These are phyloP conservation scores for Dipodascus geniculatus DNA, from an alignment of 805 yeast species.

Conservation along the genomic window DNA sequence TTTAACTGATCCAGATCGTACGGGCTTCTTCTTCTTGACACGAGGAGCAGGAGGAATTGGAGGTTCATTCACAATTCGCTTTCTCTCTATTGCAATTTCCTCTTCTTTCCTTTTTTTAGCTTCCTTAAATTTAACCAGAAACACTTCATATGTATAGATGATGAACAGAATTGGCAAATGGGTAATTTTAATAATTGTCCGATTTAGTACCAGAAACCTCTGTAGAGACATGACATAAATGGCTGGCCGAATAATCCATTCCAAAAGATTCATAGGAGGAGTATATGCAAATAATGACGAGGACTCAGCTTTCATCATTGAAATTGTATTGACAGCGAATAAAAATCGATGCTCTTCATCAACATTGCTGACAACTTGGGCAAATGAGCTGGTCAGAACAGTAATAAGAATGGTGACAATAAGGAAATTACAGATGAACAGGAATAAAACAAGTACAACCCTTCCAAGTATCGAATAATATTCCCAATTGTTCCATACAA, in stretches of 20 bases:
- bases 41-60: constrained; percentile 1
- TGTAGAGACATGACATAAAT: constrained; percentile 22
- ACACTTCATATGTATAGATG: constrained; percentile 25
- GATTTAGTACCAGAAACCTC: constrained; percentile 22
- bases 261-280: constrained; percentile 27
- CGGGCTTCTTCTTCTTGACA: not conserved
- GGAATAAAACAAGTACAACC: constrained; percentile 36
- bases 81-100: constrained; percentile 6
- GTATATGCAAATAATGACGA: constrained; percentile 26
- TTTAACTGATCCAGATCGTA: constrained; percentile 7
- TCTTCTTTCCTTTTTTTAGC: constrained; percentile 2
- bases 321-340: constrained; percentile 27
- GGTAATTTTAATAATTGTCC: constrained; percentile 26
- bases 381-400: constrained; percentile 32
- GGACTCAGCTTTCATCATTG: constrained; percentile 27
- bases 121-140: constrained; percentile 9
- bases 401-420: constrained; percentile 45
- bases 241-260: constrained; percentile 24
- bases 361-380: constrained; percentile 25
- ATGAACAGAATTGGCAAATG: constrained; percentile 26
- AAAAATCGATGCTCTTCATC: constrained; percentile 29
- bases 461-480: constrained; percentile 37
- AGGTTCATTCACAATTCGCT: constrained; percentile 2
- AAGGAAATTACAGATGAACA: constrained; percentile 43
- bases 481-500: constrained; percentile 47